Evolutionary conservation across 805 yeast genomes (phyloP).

Genomic region (Yarrowia sp.): DNA sequence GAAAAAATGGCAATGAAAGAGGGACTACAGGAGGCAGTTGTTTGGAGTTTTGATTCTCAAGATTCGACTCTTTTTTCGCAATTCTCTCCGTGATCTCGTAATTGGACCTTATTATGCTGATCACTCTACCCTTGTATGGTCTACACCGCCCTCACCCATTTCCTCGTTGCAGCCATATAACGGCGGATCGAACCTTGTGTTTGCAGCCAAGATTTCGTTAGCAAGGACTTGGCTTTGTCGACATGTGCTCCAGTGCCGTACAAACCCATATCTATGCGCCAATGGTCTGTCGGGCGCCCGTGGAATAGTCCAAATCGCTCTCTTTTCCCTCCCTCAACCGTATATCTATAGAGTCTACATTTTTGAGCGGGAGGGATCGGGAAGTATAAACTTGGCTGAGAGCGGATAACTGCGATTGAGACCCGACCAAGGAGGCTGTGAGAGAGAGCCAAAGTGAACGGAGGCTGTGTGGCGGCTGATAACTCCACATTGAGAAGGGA

Average conservation of each 20-base stretch:
- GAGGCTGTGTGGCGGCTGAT: too few species aligned
- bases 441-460: too few species aligned
- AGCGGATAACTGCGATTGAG: slow-evolving; percentile 6
- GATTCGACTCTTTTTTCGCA: too few species aligned
- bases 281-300: neutral
- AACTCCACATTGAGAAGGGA: too few species aligned
- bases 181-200: slow-evolving; percentile 10
- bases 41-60: too few species aligned
- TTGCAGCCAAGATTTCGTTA: slow-evolving; percentile 13
- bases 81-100: too few species aligned
- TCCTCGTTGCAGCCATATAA: slow-evolving; percentile 5
- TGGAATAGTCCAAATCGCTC: too few species aligned
- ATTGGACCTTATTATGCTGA: too few species aligned
- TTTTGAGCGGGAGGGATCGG: slow-evolving; percentile 16
- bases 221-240: neutral
- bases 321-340: neutral
- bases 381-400: slow-evolving; percentile 11
- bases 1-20: too few species aligned
- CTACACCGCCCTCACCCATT: too few species aligned
- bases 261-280: neutral
- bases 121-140: too few species aligned
- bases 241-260: neutral
- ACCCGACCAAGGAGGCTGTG: slow-evolving; percentile 9
- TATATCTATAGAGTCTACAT: neutral
- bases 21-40: too few species aligned